Conservation (phyloP, 2,329 filamentous ascomycete genomes). For the Ceratocystis destructans region DNA sequence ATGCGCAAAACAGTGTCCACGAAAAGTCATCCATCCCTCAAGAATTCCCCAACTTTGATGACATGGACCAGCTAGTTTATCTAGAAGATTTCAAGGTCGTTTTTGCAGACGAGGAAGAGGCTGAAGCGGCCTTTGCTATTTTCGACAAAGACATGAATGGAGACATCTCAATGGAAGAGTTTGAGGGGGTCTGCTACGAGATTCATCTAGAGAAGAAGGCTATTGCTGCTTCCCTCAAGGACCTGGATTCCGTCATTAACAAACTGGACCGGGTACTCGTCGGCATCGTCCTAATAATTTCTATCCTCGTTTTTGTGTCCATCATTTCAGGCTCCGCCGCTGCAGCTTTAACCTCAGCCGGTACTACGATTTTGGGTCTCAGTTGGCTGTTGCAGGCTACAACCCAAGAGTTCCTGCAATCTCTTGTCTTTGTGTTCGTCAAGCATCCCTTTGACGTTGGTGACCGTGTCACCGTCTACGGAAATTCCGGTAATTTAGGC, state of each 20-base stretch:
- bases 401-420: conserved; percentile 87
- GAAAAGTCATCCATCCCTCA: conserved; percentile 10
- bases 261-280: conserved; percentile 83
- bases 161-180: conserved; percentile 88
- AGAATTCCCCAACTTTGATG: conserved; percentile 33
- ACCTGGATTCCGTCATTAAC: conserved; percentile 81
- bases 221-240: conserved; percentile 86
- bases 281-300: conserved; percentile 70
- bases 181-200: conserved; percentile 85
- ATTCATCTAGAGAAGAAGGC: conserved; percentile 90
- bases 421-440: conserved; percentile 87
- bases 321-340: conserved; percentile 84
- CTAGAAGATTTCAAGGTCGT: conserved; percentile 65
- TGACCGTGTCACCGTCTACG: conserved; percentile 82
- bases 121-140: conserved; percentile 75
- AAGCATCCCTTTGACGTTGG: conserved; percentile 97
- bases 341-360: conserved; percentile 76
- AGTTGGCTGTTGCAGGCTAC: conserved; percentile 90
- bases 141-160: conserved; percentile 96
- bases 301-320: conserved; percentile 74
- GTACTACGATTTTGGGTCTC: conserved; percentile 73
- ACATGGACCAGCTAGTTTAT: conserved; percentile 60
- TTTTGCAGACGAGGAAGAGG: conserved; percentile 72
- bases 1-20: conserved; percentile 9
- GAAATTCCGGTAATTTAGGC: conserved; percentile 66